Base-by-base conservation (phyloP, 2,329 filamentous ascomycete genomes). In the Monilinia fructicola region DNA sequence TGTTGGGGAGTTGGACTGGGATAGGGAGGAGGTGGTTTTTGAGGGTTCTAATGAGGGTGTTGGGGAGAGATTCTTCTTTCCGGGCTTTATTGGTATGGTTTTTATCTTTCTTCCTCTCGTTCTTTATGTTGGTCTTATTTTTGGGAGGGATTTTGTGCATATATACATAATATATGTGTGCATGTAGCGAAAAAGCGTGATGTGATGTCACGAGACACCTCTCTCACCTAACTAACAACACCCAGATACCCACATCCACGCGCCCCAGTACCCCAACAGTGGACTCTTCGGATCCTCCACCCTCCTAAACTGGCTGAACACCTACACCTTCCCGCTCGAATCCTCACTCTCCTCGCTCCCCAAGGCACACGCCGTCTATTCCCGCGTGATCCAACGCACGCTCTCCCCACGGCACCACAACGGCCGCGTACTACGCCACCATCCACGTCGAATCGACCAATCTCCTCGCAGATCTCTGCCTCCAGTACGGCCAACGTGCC, bases 231-330 rank as follows among this genome's bases (percentile, higher is more conserved):
- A 48, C 50, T 66, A 21, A 66, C 64, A 40, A 50, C 16, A 12
- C 10, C 23, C 16, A 94, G 94, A 99, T 78, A 97, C 95, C 0
- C 95, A 99, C 77, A 90, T 97, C 67, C 95, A 99, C 77, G 95
- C 95, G 11, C 86, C 93, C 0, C 95, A 99, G 80, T 97, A 97
- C 74, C 93, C 94, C 67, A 99, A 99, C 75, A 87, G 87, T 1
- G 95, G 95, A 67, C 89, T 99, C 70, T 98, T 98, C 76, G 95
- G 95, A 74, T 95, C 93, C 71, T 90, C 91, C 0, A 97, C 94
- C 0, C 87, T 99, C 42, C 85, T 99, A 18, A 90, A 95, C 79
- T 99, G 95, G 95, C 83, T 99, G 6, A 86, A 93, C 73, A 95
- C 84, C 21, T 98, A 99, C 81, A 99, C 95, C 0, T 99, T 98